These are phyloP conservation scores for Globisporangium rhizosaccharum DNA, from an alignment of 352 stramenopile genomes.

Conservation along the genomic window DNA sequence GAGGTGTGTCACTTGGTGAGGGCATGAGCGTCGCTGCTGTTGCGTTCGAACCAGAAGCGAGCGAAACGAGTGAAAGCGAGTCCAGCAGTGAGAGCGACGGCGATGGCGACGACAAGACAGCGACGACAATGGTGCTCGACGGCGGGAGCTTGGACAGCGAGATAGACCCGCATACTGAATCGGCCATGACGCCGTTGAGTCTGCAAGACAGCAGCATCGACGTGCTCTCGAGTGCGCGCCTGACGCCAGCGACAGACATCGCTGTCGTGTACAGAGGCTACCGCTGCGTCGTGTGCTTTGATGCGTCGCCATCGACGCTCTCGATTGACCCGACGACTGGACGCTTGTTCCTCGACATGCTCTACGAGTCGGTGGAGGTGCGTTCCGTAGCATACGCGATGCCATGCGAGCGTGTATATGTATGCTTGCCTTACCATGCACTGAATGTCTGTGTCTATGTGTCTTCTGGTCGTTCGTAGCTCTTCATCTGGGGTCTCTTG, in stretches of 20 bases:
- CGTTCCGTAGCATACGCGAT: background rate
- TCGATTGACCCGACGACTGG: slow-evolving; percentile 75
- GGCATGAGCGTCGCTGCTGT: slow-evolving; percentile 68
- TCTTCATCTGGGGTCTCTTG: slow-evolving; percentile 69
- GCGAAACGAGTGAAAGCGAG: slow-evolving; percentile 7
- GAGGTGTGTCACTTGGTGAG: slow-evolving; percentile 44
- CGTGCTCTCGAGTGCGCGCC: slow-evolving; percentile 17
- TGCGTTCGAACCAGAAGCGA: slow-evolving; percentile 15
- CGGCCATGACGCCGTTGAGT: too few species aligned
- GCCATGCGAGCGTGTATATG: background rate
- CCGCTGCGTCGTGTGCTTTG: slow-evolving; percentile 77
- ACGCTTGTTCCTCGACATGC: slow-evolving; percentile 71
- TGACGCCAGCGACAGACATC: slow-evolving; percentile 48
- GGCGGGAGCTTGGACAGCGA: background rate
- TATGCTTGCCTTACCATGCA: background rate
- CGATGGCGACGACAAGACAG: slow-evolving; percentile 3
- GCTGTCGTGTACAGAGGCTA: slow-evolving; percentile 70
- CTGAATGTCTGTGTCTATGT: background rate
- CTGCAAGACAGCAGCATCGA: too few species aligned
- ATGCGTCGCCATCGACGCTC: slow-evolving; percentile 77
- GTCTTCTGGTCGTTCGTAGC: slow-evolving; percentile 21
- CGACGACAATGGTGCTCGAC: background rate
- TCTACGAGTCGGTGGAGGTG: slow-evolving; percentile 74
- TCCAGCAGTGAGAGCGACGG: slow-evolving; percentile 5
- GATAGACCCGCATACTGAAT: too few species aligned